Evolutionary conservation across 192 early-diverging fungal genomes (phyloP).

Genomic region (Entomortierella lignicola): DNA sequence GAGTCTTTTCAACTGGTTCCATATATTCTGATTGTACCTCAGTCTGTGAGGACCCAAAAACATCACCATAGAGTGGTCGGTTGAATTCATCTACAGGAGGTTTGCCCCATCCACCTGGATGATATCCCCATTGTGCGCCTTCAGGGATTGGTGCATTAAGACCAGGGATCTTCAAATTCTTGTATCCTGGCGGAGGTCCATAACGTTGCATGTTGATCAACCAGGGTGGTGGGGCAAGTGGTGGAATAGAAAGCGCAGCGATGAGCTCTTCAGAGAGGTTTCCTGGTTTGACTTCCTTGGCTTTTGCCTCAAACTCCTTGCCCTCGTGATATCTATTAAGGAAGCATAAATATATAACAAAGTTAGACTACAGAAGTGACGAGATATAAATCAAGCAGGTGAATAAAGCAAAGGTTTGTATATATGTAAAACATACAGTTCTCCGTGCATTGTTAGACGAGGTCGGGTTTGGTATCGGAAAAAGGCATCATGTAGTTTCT

Average conservation of each 20-base stretch:
- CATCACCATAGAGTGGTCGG: constrained; percentile 95
- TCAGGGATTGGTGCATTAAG: constrained; percentile 96
- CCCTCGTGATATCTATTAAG: constrained; percentile 89
- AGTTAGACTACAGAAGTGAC: too few relatives aligned
- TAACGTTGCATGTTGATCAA: constrained; percentile 98
- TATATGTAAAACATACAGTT: constrained; percentile 70
- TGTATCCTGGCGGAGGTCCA: constrained; percentile 96
- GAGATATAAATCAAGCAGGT: too few relatives aligned
- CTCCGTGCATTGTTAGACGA: constrained; percentile 78
- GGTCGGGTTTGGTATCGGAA: constrained; percentile 95
- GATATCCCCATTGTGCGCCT: constrained; percentile 98
- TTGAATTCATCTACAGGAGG: constrained; percentile 89
- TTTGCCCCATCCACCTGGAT: constrained; percentile 94
- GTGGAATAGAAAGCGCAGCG: constrained; percentile 90
- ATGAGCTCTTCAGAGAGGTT: constrained; percentile 87
- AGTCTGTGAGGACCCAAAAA: constrained; percentile 80
- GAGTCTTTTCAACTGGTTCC: constrained; percentile 75
- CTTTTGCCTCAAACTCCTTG: constrained; percentile 92
- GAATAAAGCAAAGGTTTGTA: background rate
- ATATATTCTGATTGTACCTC: constrained; percentile 69
- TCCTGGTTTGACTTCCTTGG: constrained; percentile 91
- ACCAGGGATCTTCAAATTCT: constrained; percentile 90
- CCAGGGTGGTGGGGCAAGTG: constrained; percentile 95
- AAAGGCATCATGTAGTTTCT: constrained; percentile 97
- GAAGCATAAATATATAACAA: too few relatives aligned